Evolutionary conservation across 441 rosid species (phyloP).

Genomic region (Bocquillonia castaneifolia): DNA sequence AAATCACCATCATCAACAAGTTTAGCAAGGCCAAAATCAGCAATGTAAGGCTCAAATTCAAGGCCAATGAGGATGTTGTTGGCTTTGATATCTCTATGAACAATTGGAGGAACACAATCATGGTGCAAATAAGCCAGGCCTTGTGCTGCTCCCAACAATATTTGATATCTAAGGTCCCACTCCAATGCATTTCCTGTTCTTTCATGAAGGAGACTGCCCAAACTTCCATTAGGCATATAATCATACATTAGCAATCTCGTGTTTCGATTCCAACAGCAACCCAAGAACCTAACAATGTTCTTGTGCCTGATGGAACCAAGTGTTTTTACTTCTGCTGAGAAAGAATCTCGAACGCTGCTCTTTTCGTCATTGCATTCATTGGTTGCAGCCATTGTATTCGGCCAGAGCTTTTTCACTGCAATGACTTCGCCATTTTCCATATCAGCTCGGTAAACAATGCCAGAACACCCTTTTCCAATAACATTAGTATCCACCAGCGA

Average conservation of each 20-base stretch:
- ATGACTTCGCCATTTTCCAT: conserved; percentile 80
- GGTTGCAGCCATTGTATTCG: conserved; percentile 42
- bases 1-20: conserved; percentile 86
- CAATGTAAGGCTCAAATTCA: conserved; percentile 87
- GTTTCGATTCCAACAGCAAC: conserved; percentile 83
- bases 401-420: conserved; percentile 97
- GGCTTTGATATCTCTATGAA: conserved; percentile 94
- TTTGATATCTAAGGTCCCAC: conserved; percentile 85
- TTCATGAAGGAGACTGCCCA: conserved; percentile 87
- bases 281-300: conserved; percentile 88
- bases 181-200: conserved; percentile 62
- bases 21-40: conserved; percentile 95
- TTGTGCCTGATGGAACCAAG: conserved; percentile 93
- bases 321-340: conserved; percentile 86
- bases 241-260: conserved; percentile 86
- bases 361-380: conserved; percentile 42
- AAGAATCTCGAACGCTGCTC: conserved; percentile 68
- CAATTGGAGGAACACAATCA: conserved; percentile 86
- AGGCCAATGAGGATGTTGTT: conserved; percentile 87
- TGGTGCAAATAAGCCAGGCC: conserved; percentile 93
- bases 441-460: conserved; percentile 88
- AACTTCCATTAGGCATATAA: conserved; percentile 93
- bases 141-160: conserved; percentile 83
- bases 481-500: conserved; percentile 77
- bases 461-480: conserved; percentile 96